These are phyloP conservation scores for Apophysomyces sp. DNA, from an alignment of 371 early-diverging fungal genomes.

Conservation along the genomic window DNA sequence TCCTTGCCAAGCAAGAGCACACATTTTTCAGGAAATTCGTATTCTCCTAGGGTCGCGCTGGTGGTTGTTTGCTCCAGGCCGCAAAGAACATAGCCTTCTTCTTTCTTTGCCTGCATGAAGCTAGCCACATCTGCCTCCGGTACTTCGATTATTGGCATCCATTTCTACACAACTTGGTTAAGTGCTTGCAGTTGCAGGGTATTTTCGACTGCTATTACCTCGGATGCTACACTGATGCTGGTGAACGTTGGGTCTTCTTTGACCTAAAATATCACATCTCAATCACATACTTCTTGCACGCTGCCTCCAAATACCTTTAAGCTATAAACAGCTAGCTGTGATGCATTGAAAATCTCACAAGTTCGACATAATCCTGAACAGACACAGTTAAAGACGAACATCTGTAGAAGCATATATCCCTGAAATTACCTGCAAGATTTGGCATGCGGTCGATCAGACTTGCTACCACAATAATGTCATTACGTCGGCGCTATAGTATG, in stretches of 20 bases:
- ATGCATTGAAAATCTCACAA: slow-evolving; percentile 68
- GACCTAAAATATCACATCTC: slow-evolving; percentile 25
- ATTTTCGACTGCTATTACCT: slow-evolving; percentile 14
- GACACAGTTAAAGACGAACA: not conserved
- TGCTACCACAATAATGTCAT: slow-evolving; percentile 63
- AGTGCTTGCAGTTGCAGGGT: not conserved
- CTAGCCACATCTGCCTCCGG: slow-evolving; percentile 34
- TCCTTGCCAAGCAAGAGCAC: slow-evolving; percentile 59
- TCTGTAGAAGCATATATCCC: not conserved
- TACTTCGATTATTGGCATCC: slow-evolving; percentile 67
- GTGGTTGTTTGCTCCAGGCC: slow-evolving; percentile 70
- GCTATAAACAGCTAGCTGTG: slow-evolving; percentile 43
- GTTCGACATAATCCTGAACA: slow-evolving; percentile 47
- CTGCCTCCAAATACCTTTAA: slow-evolving; percentile 24
- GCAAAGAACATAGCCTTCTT: slow-evolving; percentile 57
- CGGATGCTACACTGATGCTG: slow-evolving; percentile 54
- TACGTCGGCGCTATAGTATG: slow-evolving; percentile 37
- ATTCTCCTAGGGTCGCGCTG: slow-evolving; percentile 52
- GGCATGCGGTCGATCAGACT: slow-evolving; percentile 57
- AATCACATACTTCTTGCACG: not conserved
- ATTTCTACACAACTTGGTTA: slow-evolving; percentile 23
- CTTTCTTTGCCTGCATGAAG: slow-evolving; percentile 50
- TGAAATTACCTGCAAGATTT: slow-evolving; percentile 61
- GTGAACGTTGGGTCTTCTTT: slow-evolving; percentile 56
- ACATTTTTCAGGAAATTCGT: slow-evolving; percentile 56